phyloP scores from a whole-genome alignment of 305 asterid species.

The Fraxinus floribunda region DNA sequence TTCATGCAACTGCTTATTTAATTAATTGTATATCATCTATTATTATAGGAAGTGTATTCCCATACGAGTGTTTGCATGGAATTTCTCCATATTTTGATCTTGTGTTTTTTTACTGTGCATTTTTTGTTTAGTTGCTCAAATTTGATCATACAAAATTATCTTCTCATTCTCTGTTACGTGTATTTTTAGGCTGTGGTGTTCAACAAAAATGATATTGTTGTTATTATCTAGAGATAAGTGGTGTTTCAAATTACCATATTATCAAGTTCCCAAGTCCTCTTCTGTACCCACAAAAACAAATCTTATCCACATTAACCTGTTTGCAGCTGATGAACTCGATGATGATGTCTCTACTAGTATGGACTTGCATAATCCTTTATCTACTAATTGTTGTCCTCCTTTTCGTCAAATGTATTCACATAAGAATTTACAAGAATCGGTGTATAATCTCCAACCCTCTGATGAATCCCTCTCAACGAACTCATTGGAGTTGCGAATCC shows the following conservation, averaged over 20 bases:
- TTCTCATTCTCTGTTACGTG: neutral
- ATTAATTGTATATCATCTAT: neutral
- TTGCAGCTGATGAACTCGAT: neutral
- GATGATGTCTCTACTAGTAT: neutral
- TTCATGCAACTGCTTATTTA: neutral
- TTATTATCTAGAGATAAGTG: neutral
- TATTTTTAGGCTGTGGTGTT: neutral
- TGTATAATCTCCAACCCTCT: neutral
- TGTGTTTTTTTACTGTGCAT: neutral
- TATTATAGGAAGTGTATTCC: neutral
- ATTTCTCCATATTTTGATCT: neutral
- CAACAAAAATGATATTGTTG: neutral
- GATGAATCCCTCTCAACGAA: neutral
- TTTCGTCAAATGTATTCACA: neutral
- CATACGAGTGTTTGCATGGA: neutral
- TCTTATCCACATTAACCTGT: neutral
- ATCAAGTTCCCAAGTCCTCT: neutral
- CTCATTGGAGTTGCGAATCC: neutral
- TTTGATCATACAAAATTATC: neutral
- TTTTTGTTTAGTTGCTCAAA: neutral
- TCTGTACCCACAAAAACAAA: neutral
- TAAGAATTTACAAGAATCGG: neutral
- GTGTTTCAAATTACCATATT: neutral
- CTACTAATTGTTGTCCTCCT: neutral
- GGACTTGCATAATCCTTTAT: neutral